These are phyloP conservation scores for Aureobasidium namibiae DNA, from an alignment of 2,329 filamentous ascomycete genomes.

Conservation along the genomic window DNA sequence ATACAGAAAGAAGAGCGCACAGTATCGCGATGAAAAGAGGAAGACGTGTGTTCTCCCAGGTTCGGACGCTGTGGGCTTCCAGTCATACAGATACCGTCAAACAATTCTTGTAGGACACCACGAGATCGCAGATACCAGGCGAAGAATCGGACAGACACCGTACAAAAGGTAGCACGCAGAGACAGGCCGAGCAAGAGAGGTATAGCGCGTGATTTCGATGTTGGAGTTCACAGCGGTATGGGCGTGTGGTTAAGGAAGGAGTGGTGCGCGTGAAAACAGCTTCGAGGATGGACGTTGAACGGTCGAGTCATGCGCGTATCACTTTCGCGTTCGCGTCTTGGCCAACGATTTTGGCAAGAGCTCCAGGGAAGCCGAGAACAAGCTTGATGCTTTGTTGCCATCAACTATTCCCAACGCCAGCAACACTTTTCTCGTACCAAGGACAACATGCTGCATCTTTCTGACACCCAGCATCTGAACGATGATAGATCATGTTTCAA, in stretches of 20 bases:
- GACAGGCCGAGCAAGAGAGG: not conserved
- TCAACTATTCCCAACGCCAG: not conserved
- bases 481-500: not conserved
- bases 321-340: not conserved
- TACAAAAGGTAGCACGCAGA: constrained; percentile 1
- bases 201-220: not conserved
- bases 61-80: constrained; percentile 1
- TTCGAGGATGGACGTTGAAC: not conserved
- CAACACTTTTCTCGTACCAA: no score
- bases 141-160: constrained; percentile 1
- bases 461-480: not conserved
- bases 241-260: not conserved
- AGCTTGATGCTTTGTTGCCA: not conserved
- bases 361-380: not conserved
- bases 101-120: constrained; percentile 5
- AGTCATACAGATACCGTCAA: constrained; percentile 7
- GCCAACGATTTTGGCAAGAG: not conserved
- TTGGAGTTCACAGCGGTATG: not conserved
- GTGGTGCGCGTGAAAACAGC: not conserved
- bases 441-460: not conserved
- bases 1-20: not conserved
- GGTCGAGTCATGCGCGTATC: not conserved
- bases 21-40: not conserved
- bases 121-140: not conserved
- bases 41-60: not conserved